Percentiles rank a stretch among this genome's conserved stretches.
Evolutionary conservation across 352 stramenopile species (phyloP).

Genomic region (Phytophthora cryptogea): DNA sequence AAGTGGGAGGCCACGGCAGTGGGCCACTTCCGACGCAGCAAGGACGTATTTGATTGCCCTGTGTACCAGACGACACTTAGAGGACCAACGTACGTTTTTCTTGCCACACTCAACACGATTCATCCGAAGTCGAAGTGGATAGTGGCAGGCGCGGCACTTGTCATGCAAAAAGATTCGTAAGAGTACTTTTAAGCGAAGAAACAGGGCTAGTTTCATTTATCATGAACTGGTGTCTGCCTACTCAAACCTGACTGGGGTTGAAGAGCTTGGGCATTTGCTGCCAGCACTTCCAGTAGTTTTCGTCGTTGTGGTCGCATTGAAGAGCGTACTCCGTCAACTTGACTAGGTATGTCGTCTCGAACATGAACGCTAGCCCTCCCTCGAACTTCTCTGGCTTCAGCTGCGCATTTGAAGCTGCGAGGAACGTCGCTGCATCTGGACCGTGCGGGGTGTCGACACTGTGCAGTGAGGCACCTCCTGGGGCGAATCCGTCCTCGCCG

Average conservation of each 20-base stretch:
- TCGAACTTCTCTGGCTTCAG: slow-evolving; percentile 92
- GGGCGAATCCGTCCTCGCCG: slow-evolving; percentile 87
- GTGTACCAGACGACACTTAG: slow-evolving; percentile 96
- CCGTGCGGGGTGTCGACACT: slow-evolving; percentile 91
- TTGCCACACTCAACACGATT: slow-evolving; percentile 93
- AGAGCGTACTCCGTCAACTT: slow-evolving; percentile 91
- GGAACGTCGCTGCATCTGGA: slow-evolving; percentile 93
- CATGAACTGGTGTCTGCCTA: not conserved
- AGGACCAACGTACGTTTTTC: slow-evolving; percentile 96
- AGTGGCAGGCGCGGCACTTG: slow-evolving; percentile 90
- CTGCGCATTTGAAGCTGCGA: slow-evolving; percentile 82
- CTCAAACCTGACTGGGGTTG: slow-evolving; percentile 46
- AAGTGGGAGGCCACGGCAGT: slow-evolving; percentile 95
- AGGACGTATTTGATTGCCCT: slow-evolving; percentile 93
- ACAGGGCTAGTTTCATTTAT: slow-evolving; percentile 1
- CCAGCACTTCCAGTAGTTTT: slow-evolving; percentile 95
- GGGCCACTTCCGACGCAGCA: slow-evolving; percentile 91
- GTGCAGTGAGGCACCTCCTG: slow-evolving; percentile 93
- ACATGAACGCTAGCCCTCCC: slow-evolving; percentile 97
- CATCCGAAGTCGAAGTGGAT: slow-evolving; percentile 91
- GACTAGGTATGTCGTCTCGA: slow-evolving; percentile 94
- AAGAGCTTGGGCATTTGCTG: slow-evolving; percentile 91
- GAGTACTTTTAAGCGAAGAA: slow-evolving; percentile 3
- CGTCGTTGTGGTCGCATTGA: slow-evolving; percentile 85
- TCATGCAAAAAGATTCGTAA: slow-evolving; percentile 93